These are phyloP conservation scores for Kazachstania sp. DNA, from an alignment of 1,139 yeast genomes.

Conservation along the genomic window DNA sequence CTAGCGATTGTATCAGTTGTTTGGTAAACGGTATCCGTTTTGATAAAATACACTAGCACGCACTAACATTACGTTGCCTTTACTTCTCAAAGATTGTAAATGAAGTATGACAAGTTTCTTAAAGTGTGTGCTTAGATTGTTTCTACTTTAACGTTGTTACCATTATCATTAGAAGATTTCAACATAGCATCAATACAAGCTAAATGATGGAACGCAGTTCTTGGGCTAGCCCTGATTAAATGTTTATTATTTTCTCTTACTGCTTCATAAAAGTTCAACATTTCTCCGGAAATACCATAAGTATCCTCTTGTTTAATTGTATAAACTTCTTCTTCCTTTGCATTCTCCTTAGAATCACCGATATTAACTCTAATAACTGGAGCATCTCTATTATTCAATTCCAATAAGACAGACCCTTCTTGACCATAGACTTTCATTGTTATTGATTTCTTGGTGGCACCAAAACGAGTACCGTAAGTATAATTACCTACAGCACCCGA, in stretches of 20 bases:
- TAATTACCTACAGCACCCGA: conserved; percentile 75
- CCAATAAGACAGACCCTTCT: conserved; percentile 64
- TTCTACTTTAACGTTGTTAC: conserved; percentile 48
- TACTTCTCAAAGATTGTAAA: no score
- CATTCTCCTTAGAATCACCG: conserved; percentile 41
- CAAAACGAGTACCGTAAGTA: conserved; percentile 82
- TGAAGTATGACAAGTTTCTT: no score
- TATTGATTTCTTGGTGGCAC: conserved; percentile 64
- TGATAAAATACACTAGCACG: no score
- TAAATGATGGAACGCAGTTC: conserved; percentile 79
- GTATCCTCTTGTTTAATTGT: conserved; percentile 43
- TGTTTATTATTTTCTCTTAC: conserved; percentile 55
- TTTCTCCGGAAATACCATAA: conserved; percentile 61
- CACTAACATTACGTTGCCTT: no score
- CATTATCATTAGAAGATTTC: conserved; percentile 55
- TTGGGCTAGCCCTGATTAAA: conserved; percentile 52
- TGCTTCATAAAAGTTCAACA: conserved; percentile 65
- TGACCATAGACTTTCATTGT: conserved; percentile 65
- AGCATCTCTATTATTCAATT: conserved; percentile 46
- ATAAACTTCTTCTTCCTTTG: conserved; percentile 37
- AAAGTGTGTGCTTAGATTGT: conserved; percentile 7
- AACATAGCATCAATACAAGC: conserved; percentile 82
- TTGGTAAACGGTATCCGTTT: no score
- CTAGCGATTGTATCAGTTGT: no score
- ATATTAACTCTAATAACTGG: conserved; percentile 38